Evolutionary conservation across 768 basidiomycete genomes (phyloP), one percentile per base, ranked within the genome.

Genomic region (Termitomyces sp.): DNA sequence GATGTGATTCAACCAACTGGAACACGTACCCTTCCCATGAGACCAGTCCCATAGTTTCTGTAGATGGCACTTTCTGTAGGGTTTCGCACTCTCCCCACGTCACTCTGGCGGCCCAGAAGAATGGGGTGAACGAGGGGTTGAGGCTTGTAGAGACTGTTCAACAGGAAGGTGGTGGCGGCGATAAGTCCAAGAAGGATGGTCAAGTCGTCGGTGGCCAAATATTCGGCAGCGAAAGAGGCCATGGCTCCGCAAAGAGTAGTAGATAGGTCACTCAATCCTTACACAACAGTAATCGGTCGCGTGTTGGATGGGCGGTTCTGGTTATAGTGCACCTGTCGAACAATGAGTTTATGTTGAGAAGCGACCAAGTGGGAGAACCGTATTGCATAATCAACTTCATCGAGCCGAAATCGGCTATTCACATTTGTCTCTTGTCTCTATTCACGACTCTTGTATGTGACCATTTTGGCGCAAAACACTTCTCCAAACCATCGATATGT

Each of bases 71-170:
- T 94, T 73, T 95, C 90, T 8, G 81, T 78, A 13, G 88, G 79
- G 66, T 91, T 86, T 54, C 94, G 77, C 3, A 94, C 91, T 51
- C 87, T 79, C 13, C 86, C 87, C 28, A 88, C 88, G 69, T 97
- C 95, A 64, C 92, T 92, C 78, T 98, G 94, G 51, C 93, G 77
- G 7, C 94, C 94, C 1, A 98, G 81, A 9, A 96, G 79, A 62
- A 98, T 89, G n/a, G 94, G 94, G 66, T 97, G 94, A 0, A 95
- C 93, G 44, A 95, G 82, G 2, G 88, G 86, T 63, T 89, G 88
- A 3, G 88, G 89, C 63, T 82, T 90, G 73, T 91, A 90, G 59
- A 90, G 74, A 68, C 85, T 91, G 66, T 85, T 85, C 45, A 92
- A 75, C 33, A 91, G 77, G 67, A 90, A 91, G 40, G 90, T 80